A percentile compares a stretch with the other conserved stretches of the same genome.
Evolutionary conservation across 2,329 filamentous ascomycete species (phyloP).

Genomic region (Zarea fungicola): DNA sequence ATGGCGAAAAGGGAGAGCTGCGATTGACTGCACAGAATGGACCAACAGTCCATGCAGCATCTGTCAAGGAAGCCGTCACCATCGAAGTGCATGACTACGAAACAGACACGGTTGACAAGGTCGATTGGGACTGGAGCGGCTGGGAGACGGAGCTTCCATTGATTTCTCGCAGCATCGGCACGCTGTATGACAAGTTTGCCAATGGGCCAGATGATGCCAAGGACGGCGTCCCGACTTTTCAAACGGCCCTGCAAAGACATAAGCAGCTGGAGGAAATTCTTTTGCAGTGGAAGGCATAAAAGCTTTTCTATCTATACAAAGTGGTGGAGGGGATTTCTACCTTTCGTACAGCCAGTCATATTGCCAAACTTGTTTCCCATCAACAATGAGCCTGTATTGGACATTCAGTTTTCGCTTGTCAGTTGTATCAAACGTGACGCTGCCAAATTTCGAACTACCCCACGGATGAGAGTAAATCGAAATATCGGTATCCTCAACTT

Average conservation of each 20-base stretch:
- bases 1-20: slow-evolving; percentile 48
- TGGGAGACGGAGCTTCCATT: slow-evolving; percentile 23
- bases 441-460: not conserved
- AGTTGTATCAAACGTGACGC: not conserved
- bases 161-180: slow-evolving; percentile 44
- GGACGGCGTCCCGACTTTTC: slow-evolving; percentile 30
- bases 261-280: slow-evolving; percentile 37
- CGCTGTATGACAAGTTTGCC: slow-evolving; percentile 52
- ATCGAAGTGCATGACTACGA: slow-evolving; percentile 47
- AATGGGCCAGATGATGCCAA: slow-evolving; percentile 12
- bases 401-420: not conserved
- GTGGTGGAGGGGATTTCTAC: no score
- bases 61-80: slow-evolving; percentile 35
- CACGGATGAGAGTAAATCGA: not conserved
- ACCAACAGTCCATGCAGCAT: slow-evolving; percentile 23
- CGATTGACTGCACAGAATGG: slow-evolving; percentile 30
- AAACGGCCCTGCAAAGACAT: slow-evolving; percentile 41
- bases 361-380: not conserved
- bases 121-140: slow-evolving; percentile 6
- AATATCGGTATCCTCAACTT: slow-evolving; percentile 37
- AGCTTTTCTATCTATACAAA: no score
- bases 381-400: not conserved
- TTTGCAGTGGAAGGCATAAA: not conserved
- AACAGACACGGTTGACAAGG: slow-evolving; percentile 29
- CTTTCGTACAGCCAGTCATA: not conserved